phyloP scores from a whole-genome alignment of 371 early-diverging fungal species.

The Parasitella parasitica region DNA sequence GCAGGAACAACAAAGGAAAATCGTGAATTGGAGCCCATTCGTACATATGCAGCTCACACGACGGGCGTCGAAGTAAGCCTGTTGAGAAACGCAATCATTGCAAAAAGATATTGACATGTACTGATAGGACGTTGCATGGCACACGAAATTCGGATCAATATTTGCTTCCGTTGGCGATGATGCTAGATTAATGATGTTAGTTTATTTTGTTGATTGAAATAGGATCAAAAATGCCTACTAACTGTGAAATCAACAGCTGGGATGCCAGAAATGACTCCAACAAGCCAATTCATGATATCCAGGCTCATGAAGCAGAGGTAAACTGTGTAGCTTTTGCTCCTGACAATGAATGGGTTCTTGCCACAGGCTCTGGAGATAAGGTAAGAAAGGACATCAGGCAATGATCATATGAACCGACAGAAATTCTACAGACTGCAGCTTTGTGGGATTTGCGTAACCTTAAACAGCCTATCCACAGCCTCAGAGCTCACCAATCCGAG shows the following conservation, averaged over 20 bases:
- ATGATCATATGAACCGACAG: background rate
- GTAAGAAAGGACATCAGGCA: no score
- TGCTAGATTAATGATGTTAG: slow-evolving; percentile 84
- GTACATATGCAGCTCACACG: slow-evolving; percentile 81
- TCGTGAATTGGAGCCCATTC: slow-evolving; percentile 69
- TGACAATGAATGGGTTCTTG: slow-evolving; percentile 85
- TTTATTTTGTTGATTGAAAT: background rate
- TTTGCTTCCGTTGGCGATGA: slow-evolving; percentile 98
- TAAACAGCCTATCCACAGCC: slow-evolving; percentile 70
- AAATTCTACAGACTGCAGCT: slow-evolving; percentile 64
- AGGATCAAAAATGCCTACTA: background rate
- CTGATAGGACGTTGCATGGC: slow-evolving; percentile 34
- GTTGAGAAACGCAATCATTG: background rate
- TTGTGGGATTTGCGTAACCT: slow-evolving; percentile 97
- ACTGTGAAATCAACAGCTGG: slow-evolving; percentile 56
- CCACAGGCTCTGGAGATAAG: slow-evolving; percentile 95
- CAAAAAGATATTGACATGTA: background rate
- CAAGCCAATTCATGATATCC: slow-evolving; percentile 67
- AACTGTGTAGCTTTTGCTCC: slow-evolving; percentile 97
- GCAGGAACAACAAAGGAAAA: slow-evolving; percentile 61
- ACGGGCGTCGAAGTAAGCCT: slow-evolving; percentile 85
- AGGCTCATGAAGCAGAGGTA: slow-evolving; percentile 89
- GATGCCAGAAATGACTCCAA: slow-evolving; percentile 55
- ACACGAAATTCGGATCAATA: slow-evolving; percentile 72
- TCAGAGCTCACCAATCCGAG: slow-evolving; percentile 89